phyloP scores from a whole-genome alignment of 441 rosid species.

The Populus hybrid region DNA sequence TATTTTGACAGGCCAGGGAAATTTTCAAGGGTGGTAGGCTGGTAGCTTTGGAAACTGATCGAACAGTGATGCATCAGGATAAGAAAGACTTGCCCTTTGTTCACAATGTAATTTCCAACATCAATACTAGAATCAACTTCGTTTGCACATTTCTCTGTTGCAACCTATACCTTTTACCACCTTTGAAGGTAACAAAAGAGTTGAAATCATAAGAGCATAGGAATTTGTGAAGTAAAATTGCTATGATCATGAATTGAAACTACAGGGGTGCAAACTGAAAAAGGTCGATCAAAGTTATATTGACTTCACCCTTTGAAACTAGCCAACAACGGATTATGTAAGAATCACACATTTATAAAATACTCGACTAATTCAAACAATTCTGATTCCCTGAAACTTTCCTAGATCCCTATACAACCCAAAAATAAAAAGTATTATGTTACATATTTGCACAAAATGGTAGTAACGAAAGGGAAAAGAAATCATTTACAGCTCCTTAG shows the following conservation, averaged over 20 bases:
- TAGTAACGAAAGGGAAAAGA: constrained; percentile 26
- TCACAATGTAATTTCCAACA: too few relatives aligned
- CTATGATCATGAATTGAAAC: not conserved
- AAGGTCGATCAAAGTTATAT: not conserved
- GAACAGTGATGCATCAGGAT: too few relatives aligned
- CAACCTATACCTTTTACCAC: too few relatives aligned
- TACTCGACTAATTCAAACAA: not conserved
- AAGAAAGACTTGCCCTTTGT: too few relatives aligned
- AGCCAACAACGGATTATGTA: not conserved
- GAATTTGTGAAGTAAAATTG: not conserved
- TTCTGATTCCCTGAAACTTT: not conserved
- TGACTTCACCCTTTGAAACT: not conserved
- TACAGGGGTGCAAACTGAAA: not conserved
- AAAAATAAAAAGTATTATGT: constrained; percentile 6
- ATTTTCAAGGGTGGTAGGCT: too few relatives aligned
- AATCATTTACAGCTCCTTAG: constrained; percentile 55
- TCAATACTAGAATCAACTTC: too few relatives aligned
- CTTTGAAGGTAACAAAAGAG: not conserved
- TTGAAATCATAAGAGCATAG: not conserved
- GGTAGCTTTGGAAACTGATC: too few relatives aligned
- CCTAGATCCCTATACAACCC: not conserved
- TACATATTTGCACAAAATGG: constrained; percentile 29
- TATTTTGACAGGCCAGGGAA: too few relatives aligned
- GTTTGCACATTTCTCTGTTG: too few relatives aligned
- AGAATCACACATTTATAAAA: not conserved